A percentile compares a stretch with the other conserved stretches of the same genome.
phyloP scores from a whole-genome alignment of 2,329 filamentous ascomycete species.

The Byssochlamys sp. region DNA sequence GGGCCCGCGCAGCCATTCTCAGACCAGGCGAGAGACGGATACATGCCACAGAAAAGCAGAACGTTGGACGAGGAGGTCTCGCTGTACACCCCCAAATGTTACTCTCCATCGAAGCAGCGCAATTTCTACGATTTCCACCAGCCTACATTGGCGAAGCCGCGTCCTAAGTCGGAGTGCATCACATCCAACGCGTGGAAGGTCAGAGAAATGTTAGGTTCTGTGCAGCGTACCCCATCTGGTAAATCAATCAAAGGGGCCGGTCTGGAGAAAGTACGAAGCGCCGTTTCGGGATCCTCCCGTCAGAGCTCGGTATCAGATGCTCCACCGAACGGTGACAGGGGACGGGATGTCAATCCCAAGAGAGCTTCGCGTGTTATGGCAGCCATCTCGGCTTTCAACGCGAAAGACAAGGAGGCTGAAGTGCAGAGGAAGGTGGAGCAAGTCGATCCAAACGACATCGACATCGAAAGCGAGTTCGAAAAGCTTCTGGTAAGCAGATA shows the following conservation, averaged over 20 bases:
- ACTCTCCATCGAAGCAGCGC: slow-evolving; percentile 52
- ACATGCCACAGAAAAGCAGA: slow-evolving; percentile 36
- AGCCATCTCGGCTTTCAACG: slow-evolving; percentile 54
- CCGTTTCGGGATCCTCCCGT: slow-evolving; percentile 12
- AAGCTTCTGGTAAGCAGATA: slow-evolving; percentile 51
- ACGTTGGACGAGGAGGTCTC: slow-evolving; percentile 47
- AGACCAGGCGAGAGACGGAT: slow-evolving; percentile 27
- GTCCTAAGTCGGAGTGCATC: slow-evolving; percentile 46
- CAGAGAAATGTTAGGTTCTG: slow-evolving; percentile 22
- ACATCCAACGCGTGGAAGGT: slow-evolving; percentile 32
- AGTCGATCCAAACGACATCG: slow-evolving; percentile 44
- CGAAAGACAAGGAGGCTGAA: slow-evolving; percentile 38
- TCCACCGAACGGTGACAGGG: slow-evolving; percentile 21
- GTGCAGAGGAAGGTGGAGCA: slow-evolving; percentile 34
- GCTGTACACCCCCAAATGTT: slow-evolving; percentile 50
- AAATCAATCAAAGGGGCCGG: slow-evolving; percentile 8
- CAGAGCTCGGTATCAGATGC: slow-evolving; percentile 25
- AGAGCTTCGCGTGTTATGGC: slow-evolving; percentile 51
- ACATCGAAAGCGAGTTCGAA: slow-evolving; percentile 55
- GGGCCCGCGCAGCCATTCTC: slow-evolving; percentile 32
- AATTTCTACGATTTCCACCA: slow-evolving; percentile 49
- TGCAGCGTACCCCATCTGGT: slow-evolving; percentile 18
- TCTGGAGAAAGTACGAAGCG: background rate
- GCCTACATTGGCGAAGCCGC: slow-evolving; percentile 35
- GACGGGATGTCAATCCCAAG: slow-evolving; percentile 30